These are phyloP conservation scores for Mrakia hoshinonis DNA, from an alignment of 768 basidiomycete species.

Conservation along the genomic window DNA sequence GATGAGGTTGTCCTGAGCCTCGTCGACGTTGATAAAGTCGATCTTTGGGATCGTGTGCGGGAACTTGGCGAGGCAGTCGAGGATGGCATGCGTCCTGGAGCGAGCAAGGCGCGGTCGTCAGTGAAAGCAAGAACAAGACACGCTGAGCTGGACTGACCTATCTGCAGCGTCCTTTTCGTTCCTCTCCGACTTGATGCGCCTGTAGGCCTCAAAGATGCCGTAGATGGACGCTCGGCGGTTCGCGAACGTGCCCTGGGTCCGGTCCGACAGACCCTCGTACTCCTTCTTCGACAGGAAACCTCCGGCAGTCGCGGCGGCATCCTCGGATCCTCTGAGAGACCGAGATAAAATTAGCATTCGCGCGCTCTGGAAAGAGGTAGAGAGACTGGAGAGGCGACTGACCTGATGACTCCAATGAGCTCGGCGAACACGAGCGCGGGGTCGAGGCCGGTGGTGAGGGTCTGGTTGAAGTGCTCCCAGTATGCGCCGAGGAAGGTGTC, in stretches of 20 bases:
- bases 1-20: background rate
- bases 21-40: background rate
- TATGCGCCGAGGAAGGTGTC: conserved; percentile 16
- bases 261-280: conserved; percentile 44
- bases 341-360: background rate
- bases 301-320: background rate
- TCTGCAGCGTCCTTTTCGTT: conserved; percentile 55
- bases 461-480: conserved; percentile 26
- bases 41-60: conserved; percentile 31
- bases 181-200: conserved; percentile 44
- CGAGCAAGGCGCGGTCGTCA: background rate
- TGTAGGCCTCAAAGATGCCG: conserved; percentile 51
- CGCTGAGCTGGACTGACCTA: conserved; percentile 58
- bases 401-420: conserved; percentile 27
- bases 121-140: conserved; percentile 41
- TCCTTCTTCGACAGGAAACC: conserved; percentile 20
- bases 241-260: conserved; percentile 53
- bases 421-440: conserved; percentile 8
- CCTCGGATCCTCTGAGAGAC: background rate
- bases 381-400: background rate
- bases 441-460: conserved; percentile 16
- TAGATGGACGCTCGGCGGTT: conserved; percentile 49
- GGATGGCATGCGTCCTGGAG: background rate
- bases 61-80: background rate
- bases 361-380: too few species aligned